These are phyloP conservation scores for Myxozyma monticola DNA, from an alignment of 805 yeast species.

Conservation along the genomic window DNA sequence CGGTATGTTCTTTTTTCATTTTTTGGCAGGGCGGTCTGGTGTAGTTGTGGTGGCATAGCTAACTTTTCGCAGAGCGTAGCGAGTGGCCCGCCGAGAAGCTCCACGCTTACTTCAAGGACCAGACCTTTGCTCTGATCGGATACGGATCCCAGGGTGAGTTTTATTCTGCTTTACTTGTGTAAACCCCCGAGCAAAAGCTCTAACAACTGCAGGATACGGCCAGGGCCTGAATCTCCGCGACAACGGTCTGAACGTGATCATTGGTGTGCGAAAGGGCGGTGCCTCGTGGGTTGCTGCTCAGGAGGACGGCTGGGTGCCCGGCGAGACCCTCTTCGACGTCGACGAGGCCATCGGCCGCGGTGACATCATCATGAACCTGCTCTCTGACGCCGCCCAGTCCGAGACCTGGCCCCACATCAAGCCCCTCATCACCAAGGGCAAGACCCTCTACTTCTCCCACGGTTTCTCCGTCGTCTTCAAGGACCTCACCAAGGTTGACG, in stretches of 20 bases:
- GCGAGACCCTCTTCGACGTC: conserved; percentile 94
- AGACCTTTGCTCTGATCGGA: conserved; percentile 96
- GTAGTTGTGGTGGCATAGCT: neutral
- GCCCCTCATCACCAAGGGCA: conserved; percentile 93
- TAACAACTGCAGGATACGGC: conserved; percentile 68
- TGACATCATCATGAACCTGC: conserved; percentile 94
- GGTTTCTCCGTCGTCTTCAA: conserved; percentile 99
- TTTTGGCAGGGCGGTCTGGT: too few relatives aligned
- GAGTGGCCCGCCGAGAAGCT: conserved; percentile 99
- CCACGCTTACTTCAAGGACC: conserved; percentile 94
- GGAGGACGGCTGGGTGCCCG: conserved; percentile 99
- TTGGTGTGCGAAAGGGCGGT: conserved; percentile 98
- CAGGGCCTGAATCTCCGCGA: conserved; percentile 99
- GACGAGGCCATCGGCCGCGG: conserved; percentile 90
- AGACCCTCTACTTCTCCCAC: conserved; percentile 98
- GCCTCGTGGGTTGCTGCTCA: conserved; percentile 99
- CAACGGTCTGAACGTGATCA: conserved; percentile 94
- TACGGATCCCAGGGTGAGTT: conserved; percentile 94
- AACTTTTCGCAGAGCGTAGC: conserved; percentile 58
- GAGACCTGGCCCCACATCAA: conserved; percentile 90
- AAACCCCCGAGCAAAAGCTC: too few relatives aligned
- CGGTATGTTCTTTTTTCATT: conserved; percentile 41
- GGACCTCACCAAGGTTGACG: conserved; percentile 92
- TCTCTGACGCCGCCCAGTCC: conserved; percentile 99
- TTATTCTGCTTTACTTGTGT: too few relatives aligned